Base-by-base conservation (phyloP, 805 yeast genomes). In the Ogataea nitratoaversa region DNA sequence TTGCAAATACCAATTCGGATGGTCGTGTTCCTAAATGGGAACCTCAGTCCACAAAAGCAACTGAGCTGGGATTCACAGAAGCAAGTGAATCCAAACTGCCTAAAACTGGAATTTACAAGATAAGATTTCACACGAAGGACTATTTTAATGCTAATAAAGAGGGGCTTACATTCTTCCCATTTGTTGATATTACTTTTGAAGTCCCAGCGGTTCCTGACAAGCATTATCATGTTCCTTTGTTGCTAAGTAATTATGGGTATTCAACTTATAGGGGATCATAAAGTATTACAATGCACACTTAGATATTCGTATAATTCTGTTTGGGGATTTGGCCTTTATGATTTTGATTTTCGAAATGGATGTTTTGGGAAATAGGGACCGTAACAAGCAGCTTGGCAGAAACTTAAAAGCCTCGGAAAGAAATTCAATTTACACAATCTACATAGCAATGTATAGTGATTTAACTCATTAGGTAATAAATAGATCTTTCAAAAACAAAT, bases 201-300 rank as follows among this genome's bases (percentile, higher is more conserved):
- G 77, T 90, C 3, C 72, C 71, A 6, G 69, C 71, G 47, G 84
- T 84, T 0, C 82, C 87, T 0, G 87, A 82, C 44, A 67, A 76
- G 29, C 98, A 90, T 59, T 90, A 88, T 62, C 98, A 90, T 59
- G 83, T 90, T 40, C 98, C 98, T 0, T 65, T 90, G 46, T 71
- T 90, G 39, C 67, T 90, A 42, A 80, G 95, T 32, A 87, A 87
- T 56, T 87, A 83, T 63, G 83, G 95, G 25, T 90, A 89, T 65
- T 78, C 95, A 5, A 90, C 97, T 0, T 90, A 90, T 66, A 74
- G 97, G 41, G 98, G 98, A 12, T 55, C 61, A 19, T 57, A 37
- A 43, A n/a, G n/a, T n/a, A n/a, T n/a, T n/a, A n/a, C n/a, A n/a
- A n/a, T n/a, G n/a, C n/a, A n/a, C n/a, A n/a, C n/a, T n/a, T n/a